A percentile compares a stretch with the other conserved stretches of the same genome.
Evolutionary conservation across 1,284 basidiomycete genomes (phyloP).

Genomic region (Rhizoctonia solani): DNA sequence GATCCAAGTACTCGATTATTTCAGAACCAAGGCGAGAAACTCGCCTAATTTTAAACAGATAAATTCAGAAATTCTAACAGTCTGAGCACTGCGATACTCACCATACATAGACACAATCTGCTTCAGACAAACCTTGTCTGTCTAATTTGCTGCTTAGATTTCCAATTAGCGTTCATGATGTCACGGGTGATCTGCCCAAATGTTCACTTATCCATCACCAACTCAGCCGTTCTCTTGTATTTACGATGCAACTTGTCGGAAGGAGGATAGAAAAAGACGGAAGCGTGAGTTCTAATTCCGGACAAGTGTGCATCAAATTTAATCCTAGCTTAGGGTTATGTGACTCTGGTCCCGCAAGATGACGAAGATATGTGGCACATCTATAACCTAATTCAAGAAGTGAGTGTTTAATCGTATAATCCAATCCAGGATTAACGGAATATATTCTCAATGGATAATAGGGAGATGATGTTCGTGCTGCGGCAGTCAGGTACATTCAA

Average conservation of each 20-base stretch:
- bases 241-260: conserved; percentile 52
- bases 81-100: too few species aligned
- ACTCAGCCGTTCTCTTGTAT: too few species aligned
- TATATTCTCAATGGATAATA: conserved; percentile 41
- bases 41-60: too few species aligned
- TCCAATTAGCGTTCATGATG: conserved; percentile 21
- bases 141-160: not conserved
- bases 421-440: not conserved
- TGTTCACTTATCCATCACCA: too few species aligned
- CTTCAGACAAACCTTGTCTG: not conserved
- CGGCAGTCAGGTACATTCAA: conserved; percentile 72
- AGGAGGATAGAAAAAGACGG: conserved; percentile 54
- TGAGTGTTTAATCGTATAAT: conserved; percentile 42
- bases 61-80: too few species aligned
- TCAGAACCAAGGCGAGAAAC: too few species aligned
- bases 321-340: conserved; percentile 66
- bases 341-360: conserved; percentile 89
- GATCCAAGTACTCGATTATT: too few species aligned
- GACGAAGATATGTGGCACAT: conserved; percentile 99
- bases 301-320: not conserved
- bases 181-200: conserved; percentile 19
- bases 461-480: conserved; percentile 88
- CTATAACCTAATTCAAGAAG: conserved; percentile 92
- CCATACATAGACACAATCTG: not conserved
- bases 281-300: conserved; percentile 43